Conservation (phyloP, 2,329 filamentous ascomycete species). For the Aspergillus calidoustus region DNA sequence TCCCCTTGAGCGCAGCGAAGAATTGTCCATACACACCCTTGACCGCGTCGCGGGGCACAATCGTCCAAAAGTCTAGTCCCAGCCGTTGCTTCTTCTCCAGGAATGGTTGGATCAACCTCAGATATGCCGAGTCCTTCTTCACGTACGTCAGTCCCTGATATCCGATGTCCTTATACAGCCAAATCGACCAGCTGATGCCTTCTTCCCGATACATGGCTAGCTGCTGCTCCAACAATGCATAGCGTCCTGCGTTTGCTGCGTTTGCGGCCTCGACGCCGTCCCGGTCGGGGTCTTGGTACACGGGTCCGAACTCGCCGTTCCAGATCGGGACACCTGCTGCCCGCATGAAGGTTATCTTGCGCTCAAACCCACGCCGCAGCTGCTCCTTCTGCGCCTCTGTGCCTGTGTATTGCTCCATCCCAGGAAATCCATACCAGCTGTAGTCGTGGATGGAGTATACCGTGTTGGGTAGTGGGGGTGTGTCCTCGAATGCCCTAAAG, state of each 20-base stretch:
- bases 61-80: background rate
- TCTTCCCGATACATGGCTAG: constrained; percentile 54
- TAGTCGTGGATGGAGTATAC: constrained; percentile 51
- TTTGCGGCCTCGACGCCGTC: background rate
- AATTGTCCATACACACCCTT: background rate
- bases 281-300: constrained; percentile 32
- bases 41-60: background rate
- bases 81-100: background rate
- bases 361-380: constrained; percentile 33
- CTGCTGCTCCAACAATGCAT: constrained; percentile 46
- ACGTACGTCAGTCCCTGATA: constrained; percentile 58
- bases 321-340: constrained; percentile 44
- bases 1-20: background rate
- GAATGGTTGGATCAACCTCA: constrained; percentile 37
- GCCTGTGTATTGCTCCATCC: constrained; percentile 37
- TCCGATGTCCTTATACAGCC: constrained; percentile 61
- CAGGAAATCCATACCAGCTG: constrained; percentile 25
- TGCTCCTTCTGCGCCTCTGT: constrained; percentile 26
- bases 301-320: constrained; percentile 55
- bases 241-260: background rate
- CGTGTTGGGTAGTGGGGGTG: constrained; percentile 40
- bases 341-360: background rate
- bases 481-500: constrained; percentile 42
- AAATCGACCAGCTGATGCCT: constrained; percentile 60
- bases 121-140: constrained; percentile 49